Conservation (phyloP, 2,329 filamentous ascomycete species). For the Byssochlamys sp. region DNA sequence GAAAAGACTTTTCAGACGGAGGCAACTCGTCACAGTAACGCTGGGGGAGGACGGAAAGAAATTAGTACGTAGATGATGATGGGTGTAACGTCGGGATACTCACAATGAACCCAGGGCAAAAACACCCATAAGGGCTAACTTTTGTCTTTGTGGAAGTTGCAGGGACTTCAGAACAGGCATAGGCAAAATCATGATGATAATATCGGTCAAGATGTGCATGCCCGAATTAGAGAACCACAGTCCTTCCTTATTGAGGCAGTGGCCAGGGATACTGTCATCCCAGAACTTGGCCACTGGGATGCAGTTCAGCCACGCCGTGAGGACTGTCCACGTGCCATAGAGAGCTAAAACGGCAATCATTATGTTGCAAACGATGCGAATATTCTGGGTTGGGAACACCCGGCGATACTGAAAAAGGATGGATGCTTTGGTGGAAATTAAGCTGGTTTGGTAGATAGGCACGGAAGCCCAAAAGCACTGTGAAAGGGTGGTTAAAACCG, state of each 20-base stretch:
- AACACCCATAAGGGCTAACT: constrained; percentile 30
- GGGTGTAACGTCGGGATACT: constrained; percentile 6
- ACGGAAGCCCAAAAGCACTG: constrained; percentile 25
- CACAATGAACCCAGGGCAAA: constrained; percentile 37
- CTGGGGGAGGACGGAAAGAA: constrained; percentile 17
- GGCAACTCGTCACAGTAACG: constrained; percentile 32
- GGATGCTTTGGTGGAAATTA: constrained; percentile 26
- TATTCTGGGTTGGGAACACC: constrained; percentile 22
- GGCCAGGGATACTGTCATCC: constrained; percentile 14
- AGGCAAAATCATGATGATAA: constrained; percentile 32
- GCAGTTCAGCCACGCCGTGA: constrained; percentile 24
- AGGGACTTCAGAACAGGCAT: constrained; percentile 34
- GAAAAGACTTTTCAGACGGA: constrained; percentile 21
- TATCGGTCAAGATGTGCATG: constrained; percentile 35
- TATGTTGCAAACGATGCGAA: constrained; percentile 22
- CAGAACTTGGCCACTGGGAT: constrained; percentile 22
- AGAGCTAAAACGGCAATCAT: constrained; percentile 25
- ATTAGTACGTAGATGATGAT: constrained; percentile 1
- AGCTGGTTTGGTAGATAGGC: constrained; percentile 24
- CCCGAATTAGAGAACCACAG: constrained; percentile 38
- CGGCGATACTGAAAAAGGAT: constrained; percentile 28
- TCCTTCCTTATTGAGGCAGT: constrained; percentile 29
- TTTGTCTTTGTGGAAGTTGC: constrained; percentile 31
- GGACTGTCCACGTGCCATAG: constrained; percentile 22
- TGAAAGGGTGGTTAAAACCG: background rate